Base-by-base conservation (phyloP, 2,329 filamentous ascomycete genomes). In the Arachnopeziza araneosa region DNA sequence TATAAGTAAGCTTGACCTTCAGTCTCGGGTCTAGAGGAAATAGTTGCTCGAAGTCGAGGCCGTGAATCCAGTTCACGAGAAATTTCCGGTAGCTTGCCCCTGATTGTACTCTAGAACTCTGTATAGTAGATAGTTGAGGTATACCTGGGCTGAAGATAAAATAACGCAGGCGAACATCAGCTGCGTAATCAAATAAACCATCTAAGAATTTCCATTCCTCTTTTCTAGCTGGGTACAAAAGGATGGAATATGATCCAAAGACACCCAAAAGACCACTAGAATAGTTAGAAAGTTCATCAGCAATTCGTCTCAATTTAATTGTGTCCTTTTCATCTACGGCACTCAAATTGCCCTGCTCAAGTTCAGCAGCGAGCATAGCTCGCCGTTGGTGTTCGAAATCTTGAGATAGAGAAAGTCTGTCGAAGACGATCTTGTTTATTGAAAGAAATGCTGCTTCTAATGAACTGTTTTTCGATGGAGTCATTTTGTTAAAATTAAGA, bases 181-280 rank as follows among this genome's bases (percentile, higher is more conserved):
- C 44, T 5, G 58, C 21, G 24, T 21, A 52, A 1, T 60, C n/a
- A 8, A 52, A 32, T 12, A 53, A 44, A n/a, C n/a, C 30, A 44
- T 66, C 66, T 9, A 72, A 30, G 24, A 67, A 70, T 26, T 61
- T 66, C 70, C 70, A 72, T 55, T 70, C 67, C 52, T 68, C 67
- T 23, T 54, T 64, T 53, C 50, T 63, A 17, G 60, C 52, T 7
- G 70, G 69, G 59, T 65, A 70, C 17, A 68, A 23, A 9, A 72
- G 56, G 56, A 71, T 61, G 8, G 56, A 54, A 49, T 68, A 70
- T 4, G 56, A 36, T 12, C 50, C 24, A 49, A 59, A 60, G 7
- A 50, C 32, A 54, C 58, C 63, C 8, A 69, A 12, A 21, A 72
- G 55, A 2, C 68, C 71, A 52, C 61, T 59, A 19, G 58, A 62